These are phyloP conservation scores for Coccomyxa sp. DNA, from an alignment of 139 green algal genomes.

Conservation along the genomic window DNA sequence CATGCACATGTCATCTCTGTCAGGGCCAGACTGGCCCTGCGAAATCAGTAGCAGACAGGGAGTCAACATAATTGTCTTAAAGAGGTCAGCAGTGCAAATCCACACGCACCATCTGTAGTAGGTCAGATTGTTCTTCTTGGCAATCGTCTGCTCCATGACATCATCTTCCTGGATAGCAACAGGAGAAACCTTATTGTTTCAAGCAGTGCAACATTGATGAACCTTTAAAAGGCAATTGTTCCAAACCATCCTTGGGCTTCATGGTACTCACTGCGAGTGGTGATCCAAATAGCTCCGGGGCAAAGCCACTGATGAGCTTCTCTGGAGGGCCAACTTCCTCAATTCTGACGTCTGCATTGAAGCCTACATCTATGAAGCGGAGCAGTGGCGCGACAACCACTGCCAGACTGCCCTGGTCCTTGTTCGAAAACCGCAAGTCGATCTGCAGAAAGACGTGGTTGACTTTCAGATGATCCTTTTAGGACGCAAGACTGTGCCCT, in stretches of 20 bases:
- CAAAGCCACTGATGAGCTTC: slow-evolving; percentile 83
- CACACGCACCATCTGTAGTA: slow-evolving; percentile 68
- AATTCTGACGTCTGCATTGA: slow-evolving; percentile 53
- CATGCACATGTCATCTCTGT: background rate
- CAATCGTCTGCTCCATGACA: slow-evolving; percentile 44
- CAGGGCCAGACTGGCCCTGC: background rate
- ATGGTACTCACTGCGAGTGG: slow-evolving; percentile 37
- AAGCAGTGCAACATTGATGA: background rate
- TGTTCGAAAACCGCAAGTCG: slow-evolving; percentile 76
- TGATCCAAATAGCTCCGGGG: slow-evolving; percentile 76
- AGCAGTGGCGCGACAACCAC: slow-evolving; percentile 90
- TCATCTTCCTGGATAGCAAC: slow-evolving; percentile 41
- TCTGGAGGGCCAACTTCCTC: slow-evolving; percentile 65
- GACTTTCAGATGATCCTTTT: background rate
- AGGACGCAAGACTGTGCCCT: background rate
- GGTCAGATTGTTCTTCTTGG: slow-evolving; percentile 31
- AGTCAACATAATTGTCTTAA: background rate
- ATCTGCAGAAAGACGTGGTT: slow-evolving; percentile 50
- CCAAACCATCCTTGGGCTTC: background rate
- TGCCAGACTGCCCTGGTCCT: slow-evolving; percentile 61
- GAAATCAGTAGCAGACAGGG: background rate
- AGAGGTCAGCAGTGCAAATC: background rate
- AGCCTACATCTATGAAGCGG: slow-evolving; percentile 53
- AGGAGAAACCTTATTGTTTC: background rate
- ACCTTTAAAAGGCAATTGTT: background rate